These are phyloP conservation scores for Backusella psychrophila DNA, from an alignment of 192 early-diverging fungal species.

Conservation along the genomic window DNA sequence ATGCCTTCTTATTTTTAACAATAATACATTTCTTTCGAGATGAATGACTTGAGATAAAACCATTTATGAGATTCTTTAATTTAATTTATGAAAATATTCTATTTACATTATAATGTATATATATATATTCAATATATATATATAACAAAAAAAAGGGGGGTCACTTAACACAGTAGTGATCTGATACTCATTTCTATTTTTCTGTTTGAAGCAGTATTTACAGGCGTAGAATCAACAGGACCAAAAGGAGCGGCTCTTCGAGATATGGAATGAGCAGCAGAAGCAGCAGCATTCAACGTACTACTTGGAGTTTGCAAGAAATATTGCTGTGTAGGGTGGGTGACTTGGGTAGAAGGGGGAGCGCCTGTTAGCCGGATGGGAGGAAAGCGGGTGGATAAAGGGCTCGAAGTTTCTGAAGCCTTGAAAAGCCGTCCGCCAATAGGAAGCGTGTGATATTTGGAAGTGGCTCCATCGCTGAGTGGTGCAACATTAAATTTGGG, in stretches of 20 bases:
- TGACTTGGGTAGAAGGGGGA: neutral
- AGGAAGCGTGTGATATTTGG: conserved; percentile 5
- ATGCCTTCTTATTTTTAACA: neutral
- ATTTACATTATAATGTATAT: conserved; percentile 4
- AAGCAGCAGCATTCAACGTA: conserved; percentile 34
- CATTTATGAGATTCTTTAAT: neutral
- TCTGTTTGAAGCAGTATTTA: neutral
- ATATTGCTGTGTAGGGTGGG: conserved; percentile 35
- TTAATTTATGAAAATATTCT: conserved; percentile 5
- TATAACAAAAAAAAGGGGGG: neutral
- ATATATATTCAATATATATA: neutral
- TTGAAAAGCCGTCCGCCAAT: conserved; percentile 1
- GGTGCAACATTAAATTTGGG: conserved; percentile 34
- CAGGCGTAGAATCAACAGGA: neutral
- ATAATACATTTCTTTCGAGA: neutral
- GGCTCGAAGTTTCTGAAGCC: neutral
- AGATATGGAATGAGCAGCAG: conserved; percentile 13
- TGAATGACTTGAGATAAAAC: neutral
- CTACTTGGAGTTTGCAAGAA: conserved; percentile 33
- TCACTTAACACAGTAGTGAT: conserved; percentile 24
- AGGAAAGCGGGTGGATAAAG: neutral
- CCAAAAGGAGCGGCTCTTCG: neutral
- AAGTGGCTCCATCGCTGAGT: neutral
- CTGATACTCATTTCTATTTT: conserved; percentile 26
- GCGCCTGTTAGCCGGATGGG: neutral